Evolutionary conservation across 768 basidiomycete genomes (phyloP), one percentile per base, ranked within the genome.

Genomic region (Leccinum obscurum): DNA sequence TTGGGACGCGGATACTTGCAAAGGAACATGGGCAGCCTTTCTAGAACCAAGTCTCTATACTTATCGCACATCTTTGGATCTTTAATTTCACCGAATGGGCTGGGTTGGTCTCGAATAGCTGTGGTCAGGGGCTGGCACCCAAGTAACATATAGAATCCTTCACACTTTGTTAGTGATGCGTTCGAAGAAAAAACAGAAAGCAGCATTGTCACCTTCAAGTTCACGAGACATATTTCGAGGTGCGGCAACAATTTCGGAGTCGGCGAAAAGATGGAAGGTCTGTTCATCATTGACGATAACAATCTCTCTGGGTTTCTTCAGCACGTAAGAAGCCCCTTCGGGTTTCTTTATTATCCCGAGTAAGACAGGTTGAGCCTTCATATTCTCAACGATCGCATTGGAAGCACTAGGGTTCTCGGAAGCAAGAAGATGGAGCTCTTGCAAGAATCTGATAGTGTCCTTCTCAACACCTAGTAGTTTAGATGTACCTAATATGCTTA

Each of bases 141-240:
- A 7, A 97, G 79, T 24, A 78, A 73, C 1, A 75, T 68, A 69
- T 96, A 97, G 67, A 97, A 90, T 0, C 74, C 88, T 88, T 58
- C 24, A 22, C 24, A 24, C 32, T 17, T 30, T 10, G 6, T 51
- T 35, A 32, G 17, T 26, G 10, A 28, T 41, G 28, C 8, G 2
- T 10, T 32, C 9, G 30, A 32, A 10, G 9, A 32, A 32, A 32
- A 32, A 24, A 24, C 5, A 8, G 7, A 8, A 30, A 30, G 28
- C 28, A 1, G 2, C 26, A 15, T 30, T 5, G 60, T 56, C 61
- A 90, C 87, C 82, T 85, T 97, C 95, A 11, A 98, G 83, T 84
- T 97, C 94, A 9, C 95, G 78, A 6, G 90, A 77, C 66, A 95
- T 92, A 71, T 97, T 93, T 69, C 93, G 90, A 1, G 91, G 89